Conservation (phyloP, 2,329 filamentous ascomycete genomes). For the Penicillium sp. region DNA sequence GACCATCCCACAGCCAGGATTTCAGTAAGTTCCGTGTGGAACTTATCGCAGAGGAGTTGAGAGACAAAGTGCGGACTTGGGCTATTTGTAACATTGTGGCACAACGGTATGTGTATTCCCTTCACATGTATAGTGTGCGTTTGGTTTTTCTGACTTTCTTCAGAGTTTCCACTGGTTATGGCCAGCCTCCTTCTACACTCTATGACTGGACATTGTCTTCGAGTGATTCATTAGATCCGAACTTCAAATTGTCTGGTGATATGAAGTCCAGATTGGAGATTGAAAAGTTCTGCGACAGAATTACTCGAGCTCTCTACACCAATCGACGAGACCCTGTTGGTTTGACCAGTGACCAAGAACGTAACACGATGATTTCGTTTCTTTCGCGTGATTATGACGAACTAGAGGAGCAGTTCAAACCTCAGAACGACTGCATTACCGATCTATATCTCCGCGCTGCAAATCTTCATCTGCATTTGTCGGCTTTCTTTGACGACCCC, state of each 20-base stretch:
- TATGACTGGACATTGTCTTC: constrained; percentile 60
- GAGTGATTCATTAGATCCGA: constrained; percentile 44
- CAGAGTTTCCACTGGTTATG: constrained; percentile 67
- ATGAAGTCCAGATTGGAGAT: constrained; percentile 56
- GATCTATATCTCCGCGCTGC: constrained; percentile 49
- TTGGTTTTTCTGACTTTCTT: constrained; percentile 4
- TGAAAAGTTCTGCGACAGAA: constrained; percentile 60
- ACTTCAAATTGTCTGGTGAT: constrained; percentile 53
- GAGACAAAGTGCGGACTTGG: constrained; percentile 67
- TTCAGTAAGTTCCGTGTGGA: constrained; percentile 54
- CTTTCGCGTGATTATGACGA: constrained; percentile 51
- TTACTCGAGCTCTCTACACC: constrained; percentile 58
- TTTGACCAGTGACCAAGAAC: constrained; percentile 45
- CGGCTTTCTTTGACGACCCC: constrained; percentile 52
- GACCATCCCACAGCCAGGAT: constrained; percentile 63
- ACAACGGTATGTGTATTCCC: constrained; percentile 52
- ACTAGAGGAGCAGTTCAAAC: constrained; percentile 52
- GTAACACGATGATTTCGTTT: constrained; percentile 46
- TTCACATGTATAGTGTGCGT: neutral
- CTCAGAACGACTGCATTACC: constrained; percentile 47
- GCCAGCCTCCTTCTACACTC: constrained; percentile 62
- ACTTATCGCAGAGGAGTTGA: constrained; percentile 62
- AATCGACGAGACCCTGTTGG: constrained; percentile 58
- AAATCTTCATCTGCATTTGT: constrained; percentile 50
- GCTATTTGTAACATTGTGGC: constrained; percentile 68